Percentiles rank a stretch among this genome's conserved stretches.
Conservation (phyloP, 345 rosid species). For the Dimocarpus longan region DNA sequence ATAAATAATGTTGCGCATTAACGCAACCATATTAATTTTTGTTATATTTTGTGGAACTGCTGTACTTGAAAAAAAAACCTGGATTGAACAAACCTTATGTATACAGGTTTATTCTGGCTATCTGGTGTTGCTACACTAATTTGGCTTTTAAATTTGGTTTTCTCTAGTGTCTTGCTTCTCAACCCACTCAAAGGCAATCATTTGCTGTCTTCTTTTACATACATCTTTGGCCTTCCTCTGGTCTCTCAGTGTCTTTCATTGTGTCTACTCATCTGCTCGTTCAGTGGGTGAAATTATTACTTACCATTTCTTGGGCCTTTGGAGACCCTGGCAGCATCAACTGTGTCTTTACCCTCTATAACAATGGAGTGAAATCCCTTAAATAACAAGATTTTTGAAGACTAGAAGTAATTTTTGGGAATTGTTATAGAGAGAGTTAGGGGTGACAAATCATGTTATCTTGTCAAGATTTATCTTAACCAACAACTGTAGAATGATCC, state of each 20-base stretch:
- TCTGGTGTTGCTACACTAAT: background rate
- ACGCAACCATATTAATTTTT: background rate
- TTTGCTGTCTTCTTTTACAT: background rate
- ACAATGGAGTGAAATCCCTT: background rate
- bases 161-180: background rate
- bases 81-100: constrained; percentile 2
- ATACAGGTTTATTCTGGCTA: background rate
- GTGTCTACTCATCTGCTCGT: background rate
- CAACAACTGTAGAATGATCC: background rate
- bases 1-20: too few relatives aligned
- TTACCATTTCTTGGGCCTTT: background rate
- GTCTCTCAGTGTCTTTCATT: background rate
- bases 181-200: background rate
- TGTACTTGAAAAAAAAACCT: background rate
- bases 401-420: background rate
- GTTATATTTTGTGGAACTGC: background rate
- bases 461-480: background rate
- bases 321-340: background rate
- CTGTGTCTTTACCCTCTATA: background rate
- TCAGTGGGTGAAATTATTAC: background rate
- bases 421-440: too few relatives aligned
- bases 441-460: background rate
- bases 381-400: background rate
- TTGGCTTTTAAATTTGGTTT: background rate
- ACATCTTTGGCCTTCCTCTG: background rate